These are phyloP conservation scores for Penicillium tannophilum DNA, from an alignment of 495 filamentous ascomycete species.

Conservation along the genomic window DNA sequence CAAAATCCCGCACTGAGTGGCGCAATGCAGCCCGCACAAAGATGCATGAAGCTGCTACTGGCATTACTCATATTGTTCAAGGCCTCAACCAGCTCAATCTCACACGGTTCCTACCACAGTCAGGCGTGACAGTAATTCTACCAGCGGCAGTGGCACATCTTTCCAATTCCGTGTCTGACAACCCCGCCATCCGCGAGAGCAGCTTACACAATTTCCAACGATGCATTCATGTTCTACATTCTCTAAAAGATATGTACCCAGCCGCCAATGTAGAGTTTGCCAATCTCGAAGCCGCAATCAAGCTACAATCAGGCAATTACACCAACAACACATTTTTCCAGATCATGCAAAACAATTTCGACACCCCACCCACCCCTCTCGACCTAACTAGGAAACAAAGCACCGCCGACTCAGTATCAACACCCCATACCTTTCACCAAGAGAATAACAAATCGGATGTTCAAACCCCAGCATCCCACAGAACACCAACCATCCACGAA, in stretches of 20 bases:
- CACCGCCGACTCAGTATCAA: conserved; percentile 14
- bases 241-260: conserved; percentile 77
- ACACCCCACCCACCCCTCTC: conserved; percentile 15
- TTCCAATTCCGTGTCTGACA: conserved; percentile 75
- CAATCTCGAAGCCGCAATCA: conserved; percentile 78
- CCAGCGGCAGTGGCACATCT: conserved; percentile 87
- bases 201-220: conserved; percentile 74
- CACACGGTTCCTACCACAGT: conserved; percentile 76
- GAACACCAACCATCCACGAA: conserved; percentile 1
- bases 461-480: background rate
- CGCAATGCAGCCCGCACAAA: conserved; percentile 62
- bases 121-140: conserved; percentile 81
- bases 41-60: conserved; percentile 73
- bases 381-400: conserved; percentile 22
- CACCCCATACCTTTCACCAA: conserved; percentile 11
- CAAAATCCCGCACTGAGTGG: conserved; percentile 39
- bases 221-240: conserved; percentile 77
- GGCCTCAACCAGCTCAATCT: conserved; percentile 68
- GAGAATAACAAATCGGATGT: background rate
- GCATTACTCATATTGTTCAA: conserved; percentile 75
- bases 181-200: conserved; percentile 62
- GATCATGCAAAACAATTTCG: conserved; percentile 40
- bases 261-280: conserved; percentile 78
- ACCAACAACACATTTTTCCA: conserved; percentile 35
- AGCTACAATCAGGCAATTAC: conserved; percentile 44